Base-by-base conservation (phyloP, 176 grass and related monocot genomes). In the Panicum miliaceum region DNA sequence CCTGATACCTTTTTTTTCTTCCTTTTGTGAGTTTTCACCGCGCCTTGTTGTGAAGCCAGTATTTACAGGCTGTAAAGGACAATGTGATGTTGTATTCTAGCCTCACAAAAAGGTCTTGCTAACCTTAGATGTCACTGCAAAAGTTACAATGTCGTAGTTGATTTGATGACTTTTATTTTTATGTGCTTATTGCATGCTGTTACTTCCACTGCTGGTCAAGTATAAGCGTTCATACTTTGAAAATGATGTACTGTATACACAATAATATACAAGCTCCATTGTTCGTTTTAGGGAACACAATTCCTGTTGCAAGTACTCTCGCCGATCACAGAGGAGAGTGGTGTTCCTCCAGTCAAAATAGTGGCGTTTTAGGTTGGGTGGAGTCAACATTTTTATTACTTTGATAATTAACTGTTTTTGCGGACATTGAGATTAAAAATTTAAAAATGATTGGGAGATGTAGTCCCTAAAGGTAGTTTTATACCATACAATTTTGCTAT, bases 11-110 rank as follows among this genome's bases (percentile, higher is more conserved):
- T 73, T 42, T 42, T 43, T 12, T 51, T 12, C 2, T 3, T 23
- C 40, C 1, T 47, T 71, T 47, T 25, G 68, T 16, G 42, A 45
- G 20, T 70, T 64, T 42, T 3, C 35, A 3, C 26, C 60, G 53
- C 3, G 29, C 12, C 41, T 7, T 81, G 59, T 61, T 80, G 87
- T 66, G 12, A 61, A 54, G 53, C 32, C 4, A 18, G 50, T 80
- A 51, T 77, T 71, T 71, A 47, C 14, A 6, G 37, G 16, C 80
- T 40, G 9, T 26, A 36, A 57, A 87, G 61, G 73, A 32, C 22
- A 43, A 7, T 79, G 12, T 52, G 34, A 53, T 90, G 79, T 68
- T 87, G 68, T 85, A 76, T 12, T 53, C 14, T 22, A 50, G 63
- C 75, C 68, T 81, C 29, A 76, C 51, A 59, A 20, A 19, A 50